Evolutionary conservation across 2,329 filamentous ascomycete species (phyloP).

Genomic region (Furcasterigmium furcatum): DNA sequence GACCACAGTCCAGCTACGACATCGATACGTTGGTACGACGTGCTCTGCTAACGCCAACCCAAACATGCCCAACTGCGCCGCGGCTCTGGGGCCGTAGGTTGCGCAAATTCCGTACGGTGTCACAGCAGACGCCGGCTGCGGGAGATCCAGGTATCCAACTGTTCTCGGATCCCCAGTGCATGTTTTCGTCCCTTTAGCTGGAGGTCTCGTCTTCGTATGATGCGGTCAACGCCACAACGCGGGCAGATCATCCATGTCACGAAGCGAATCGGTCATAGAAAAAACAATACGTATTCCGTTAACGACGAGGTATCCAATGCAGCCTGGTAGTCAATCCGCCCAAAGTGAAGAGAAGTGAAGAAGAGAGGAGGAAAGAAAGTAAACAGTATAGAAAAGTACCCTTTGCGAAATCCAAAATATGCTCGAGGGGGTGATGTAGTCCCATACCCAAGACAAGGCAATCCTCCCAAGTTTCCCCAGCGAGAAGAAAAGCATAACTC

Average conservation of each 20-base stretch:
- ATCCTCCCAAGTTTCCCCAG: not conserved
- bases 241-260: no score
- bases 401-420: constrained; percentile 3
- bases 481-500: constrained; percentile 3
- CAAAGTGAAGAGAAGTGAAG: constrained; percentile 10
- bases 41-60: no score
- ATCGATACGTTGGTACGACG: no score
- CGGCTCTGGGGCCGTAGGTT: no score
- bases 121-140: no score
- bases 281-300: not conserved
- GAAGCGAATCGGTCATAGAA: constrained; percentile 7
- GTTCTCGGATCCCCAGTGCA: no score
- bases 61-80: no score
- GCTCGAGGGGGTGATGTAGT: constrained; percentile 6
- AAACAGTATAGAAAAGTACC: constrained; percentile 3
- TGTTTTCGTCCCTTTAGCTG: no score
- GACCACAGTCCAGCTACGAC: no score
- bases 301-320: constrained; percentile 10
- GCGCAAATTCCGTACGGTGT: no score
- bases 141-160: not conserved
- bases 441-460: constrained; percentile 4
- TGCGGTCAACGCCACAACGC: no score
- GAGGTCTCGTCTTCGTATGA: no score
- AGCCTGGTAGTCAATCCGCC: not conserved
- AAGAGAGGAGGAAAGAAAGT: constrained; percentile 8